phyloP scores from a whole-genome alignment of 495 filamentous ascomycete genomes.

The Penicillium argentinense region DNA sequence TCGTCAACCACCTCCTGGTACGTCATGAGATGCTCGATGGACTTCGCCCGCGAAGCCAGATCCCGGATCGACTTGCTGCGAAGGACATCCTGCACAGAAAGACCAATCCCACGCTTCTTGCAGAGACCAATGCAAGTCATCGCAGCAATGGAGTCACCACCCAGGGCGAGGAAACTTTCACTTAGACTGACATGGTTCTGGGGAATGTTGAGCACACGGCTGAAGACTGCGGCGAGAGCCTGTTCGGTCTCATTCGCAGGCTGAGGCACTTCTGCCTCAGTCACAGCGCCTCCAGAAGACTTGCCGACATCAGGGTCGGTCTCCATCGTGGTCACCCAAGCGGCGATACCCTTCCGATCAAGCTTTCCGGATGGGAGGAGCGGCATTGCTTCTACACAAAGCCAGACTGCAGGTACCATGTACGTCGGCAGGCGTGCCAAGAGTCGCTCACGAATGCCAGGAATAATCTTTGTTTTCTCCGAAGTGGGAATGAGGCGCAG shows the following conservation, averaged over 20 bases:
- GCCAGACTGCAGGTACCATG: constrained; percentile 56
- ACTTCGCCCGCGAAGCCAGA: constrained; percentile 35
- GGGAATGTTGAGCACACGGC: constrained; percentile 53
- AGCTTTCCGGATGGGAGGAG: constrained; percentile 53
- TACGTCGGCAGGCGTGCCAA: constrained; percentile 43
- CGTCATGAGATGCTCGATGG: constrained; percentile 27
- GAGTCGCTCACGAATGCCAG: constrained; percentile 34
- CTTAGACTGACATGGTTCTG: constrained; percentile 45
- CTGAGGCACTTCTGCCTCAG: constrained; percentile 12
- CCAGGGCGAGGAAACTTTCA: constrained; percentile 62
- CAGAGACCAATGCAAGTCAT: constrained; percentile 61
- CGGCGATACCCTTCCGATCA: constrained; percentile 43
- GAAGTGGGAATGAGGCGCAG: constrained; percentile 26
- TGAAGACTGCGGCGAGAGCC: constrained; percentile 45
- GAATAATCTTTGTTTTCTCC: constrained; percentile 24
- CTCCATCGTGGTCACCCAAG: constrained; percentile 36
- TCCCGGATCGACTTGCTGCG: constrained; percentile 48
- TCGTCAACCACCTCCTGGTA: constrained; percentile 45
- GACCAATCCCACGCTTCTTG: constrained; percentile 49
- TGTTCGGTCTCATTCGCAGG: constrained; percentile 36
- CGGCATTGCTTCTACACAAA: constrained; percentile 51
- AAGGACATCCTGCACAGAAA: constrained; percentile 55
- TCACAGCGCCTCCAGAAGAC: not conserved
- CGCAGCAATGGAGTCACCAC: constrained; percentile 69
- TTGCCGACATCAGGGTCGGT: constrained; percentile 25